phyloP scores from a whole-genome alignment of 257 asterid genomes.

The Lantana camara region DNA sequence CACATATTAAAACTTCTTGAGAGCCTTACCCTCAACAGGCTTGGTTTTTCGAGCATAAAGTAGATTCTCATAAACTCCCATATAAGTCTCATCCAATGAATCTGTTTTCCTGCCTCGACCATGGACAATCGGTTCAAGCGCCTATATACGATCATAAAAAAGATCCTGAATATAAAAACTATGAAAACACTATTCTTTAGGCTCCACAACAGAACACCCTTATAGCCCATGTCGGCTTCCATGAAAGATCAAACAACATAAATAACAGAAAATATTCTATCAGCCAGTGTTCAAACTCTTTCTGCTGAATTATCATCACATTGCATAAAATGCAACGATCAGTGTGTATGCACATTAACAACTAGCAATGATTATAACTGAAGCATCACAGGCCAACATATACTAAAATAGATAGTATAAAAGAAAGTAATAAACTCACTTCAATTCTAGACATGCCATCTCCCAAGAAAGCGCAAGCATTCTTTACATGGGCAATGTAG shows the following conservation, averaged over 20 bases:
- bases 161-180: conserved; percentile 22
- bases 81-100: conserved; percentile 80
- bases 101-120: conserved; percentile 93
- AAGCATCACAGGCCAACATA: conserved; percentile 1
- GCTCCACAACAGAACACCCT: background rate
- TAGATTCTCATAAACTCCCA: conserved; percentile 82
- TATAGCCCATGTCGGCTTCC: background rate
- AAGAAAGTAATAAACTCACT: conserved; percentile 45
- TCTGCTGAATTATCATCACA: background rate
- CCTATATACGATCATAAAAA: conserved; percentile 47
- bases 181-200: background rate
- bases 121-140: conserved; percentile 80
- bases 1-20: conserved; percentile 5
- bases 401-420: background rate
- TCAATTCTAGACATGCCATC: conserved; percentile 98
- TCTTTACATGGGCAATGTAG: conserved; percentile 93
- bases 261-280: background rate
- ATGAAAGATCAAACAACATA: background rate
- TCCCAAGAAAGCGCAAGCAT: conserved; percentile 96
- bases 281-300: conserved; percentile 1
- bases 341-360: background rate
- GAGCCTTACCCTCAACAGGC: conserved; percentile 81
- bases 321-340: background rate
- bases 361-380: conserved; percentile 11
- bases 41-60: conserved; percentile 88